Base-by-base conservation (phyloP, 2,329 filamentous ascomycete species). In the Calonectria fujianensis region DNA sequence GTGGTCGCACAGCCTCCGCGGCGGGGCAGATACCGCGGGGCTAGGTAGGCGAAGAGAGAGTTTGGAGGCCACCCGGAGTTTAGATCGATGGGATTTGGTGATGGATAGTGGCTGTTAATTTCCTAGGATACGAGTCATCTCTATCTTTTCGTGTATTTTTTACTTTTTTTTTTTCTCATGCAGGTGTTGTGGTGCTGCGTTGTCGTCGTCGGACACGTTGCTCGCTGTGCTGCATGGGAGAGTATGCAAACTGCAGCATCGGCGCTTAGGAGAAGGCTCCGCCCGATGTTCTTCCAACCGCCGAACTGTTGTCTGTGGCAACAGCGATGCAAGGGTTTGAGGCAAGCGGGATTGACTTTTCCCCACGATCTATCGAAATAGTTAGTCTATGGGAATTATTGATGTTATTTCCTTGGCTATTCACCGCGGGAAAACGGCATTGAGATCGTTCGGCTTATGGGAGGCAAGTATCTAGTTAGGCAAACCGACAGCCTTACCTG, bases 391-490 rank as follows among this genome's bases (percentile, higher is more conserved):
- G 57, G 57, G n/a, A 39, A 61, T 61, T 61, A 37, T 24, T 39
- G n/a, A 61, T 27, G 57, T 1, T 16, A 61, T 61, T 61, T 61
- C 57, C 57, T 61, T 61, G 57, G 57, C 35, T 37, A 39, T 39
- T n/a, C n/a, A 10, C 16, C 35, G 24, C n/a, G 35, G 29, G 57
- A 61, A 61, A 61, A 16, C 57, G 35, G 57, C 35, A 39, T 27
- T 39, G 57, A 37, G 57, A 37, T 27, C 32, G 31, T 37, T 39
- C 29, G 20, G 13, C 2, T 27, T 10, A n/a, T 29, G 50, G n/a
- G n/a, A 64, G 48, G 69, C 35, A 50, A 70, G 52, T 29, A 70
- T 65, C 57, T 65, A 32, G 48, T 57, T 45, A 70, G 59, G 59
- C 69, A 64, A 70, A 54, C 37, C 48, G 59, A 32, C 57, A 61